phyloP scores from a whole-genome alignment of 2,329 filamentous ascomycete genomes.

The Alternaria atra region DNA sequence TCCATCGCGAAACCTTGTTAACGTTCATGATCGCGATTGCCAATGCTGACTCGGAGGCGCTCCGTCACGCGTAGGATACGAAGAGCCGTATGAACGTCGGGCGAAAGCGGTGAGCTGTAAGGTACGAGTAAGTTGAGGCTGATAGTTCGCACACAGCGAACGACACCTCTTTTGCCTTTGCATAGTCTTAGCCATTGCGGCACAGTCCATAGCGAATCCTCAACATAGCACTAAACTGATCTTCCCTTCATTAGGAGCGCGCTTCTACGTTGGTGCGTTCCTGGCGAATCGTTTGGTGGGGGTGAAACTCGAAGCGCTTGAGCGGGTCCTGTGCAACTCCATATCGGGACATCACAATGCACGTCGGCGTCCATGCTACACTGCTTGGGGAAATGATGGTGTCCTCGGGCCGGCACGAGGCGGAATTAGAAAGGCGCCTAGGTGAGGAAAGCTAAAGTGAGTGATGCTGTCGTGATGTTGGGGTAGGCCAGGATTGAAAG shows the following conservation, averaged over 20 bases:
- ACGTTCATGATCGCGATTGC: conserved; percentile 14
- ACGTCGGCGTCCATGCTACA: background rate
- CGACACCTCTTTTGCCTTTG: conserved; percentile 31
- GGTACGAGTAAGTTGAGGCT: conserved; percentile 17
- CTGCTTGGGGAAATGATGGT: background rate
- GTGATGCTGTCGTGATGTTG: background rate
- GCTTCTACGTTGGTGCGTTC: conserved; percentile 24
- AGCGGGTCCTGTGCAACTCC: conserved; percentile 7
- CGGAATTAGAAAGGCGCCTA: background rate
- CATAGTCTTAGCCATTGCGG: conserved; percentile 20
- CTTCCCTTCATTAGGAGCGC: conserved; percentile 24
- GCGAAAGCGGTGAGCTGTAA: conserved; percentile 1
- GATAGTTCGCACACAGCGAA: conserved; percentile 37
- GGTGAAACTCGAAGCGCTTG: conserved; percentile 39
- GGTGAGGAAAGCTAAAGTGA: background rate
- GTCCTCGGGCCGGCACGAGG: background rate
- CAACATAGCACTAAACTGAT: conserved; percentile 16
- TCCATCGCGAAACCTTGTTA: conserved; percentile 22
- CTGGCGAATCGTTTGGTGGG: conserved; percentile 35
- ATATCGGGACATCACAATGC: conserved; percentile 6
- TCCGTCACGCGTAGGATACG: conserved; percentile 5
- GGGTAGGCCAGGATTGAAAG: background rate
- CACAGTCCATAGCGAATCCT: conserved; percentile 35
- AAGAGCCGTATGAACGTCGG: background rate
- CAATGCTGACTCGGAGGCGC: conserved; percentile 4